These are phyloP conservation scores for Citrus mangshanensis DNA, from an alignment of 345 rosid species.

Conservation along the genomic window DNA sequence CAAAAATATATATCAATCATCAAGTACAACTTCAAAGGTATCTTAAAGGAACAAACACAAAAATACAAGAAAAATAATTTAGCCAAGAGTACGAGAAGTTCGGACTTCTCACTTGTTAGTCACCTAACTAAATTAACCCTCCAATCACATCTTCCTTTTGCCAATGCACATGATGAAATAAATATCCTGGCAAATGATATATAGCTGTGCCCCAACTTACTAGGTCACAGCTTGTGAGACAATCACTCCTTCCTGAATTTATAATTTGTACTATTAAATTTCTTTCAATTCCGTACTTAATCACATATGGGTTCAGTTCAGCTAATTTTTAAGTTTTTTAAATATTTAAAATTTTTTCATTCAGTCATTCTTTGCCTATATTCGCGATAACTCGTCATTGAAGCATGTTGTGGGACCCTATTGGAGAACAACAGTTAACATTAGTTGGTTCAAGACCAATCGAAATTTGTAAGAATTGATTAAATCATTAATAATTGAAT, in stretches of 20 bases:
- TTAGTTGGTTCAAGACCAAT: background rate
- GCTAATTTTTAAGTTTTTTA: background rate
- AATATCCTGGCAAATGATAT: background rate
- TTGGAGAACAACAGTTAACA: background rate
- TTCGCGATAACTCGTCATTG: conserved; percentile 1
- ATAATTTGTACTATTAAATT: background rate
- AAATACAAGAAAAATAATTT: background rate
- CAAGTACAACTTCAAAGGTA: background rate
- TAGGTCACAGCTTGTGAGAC: background rate
- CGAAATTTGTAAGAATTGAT: background rate
- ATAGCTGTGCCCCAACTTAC: background rate
- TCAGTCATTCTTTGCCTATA: background rate
- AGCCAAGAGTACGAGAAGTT: background rate
- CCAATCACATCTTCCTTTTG: background rate
- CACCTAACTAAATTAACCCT: background rate
- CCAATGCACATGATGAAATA: background rate
- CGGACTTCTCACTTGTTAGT: background rate
- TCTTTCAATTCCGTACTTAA: conserved; percentile 13
- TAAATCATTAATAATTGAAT: too few species aligned
- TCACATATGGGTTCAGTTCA: background rate
- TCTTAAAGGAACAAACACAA: background rate
- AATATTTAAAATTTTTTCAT: too few species aligned
- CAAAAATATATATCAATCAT: background rate
- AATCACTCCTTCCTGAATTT: background rate
- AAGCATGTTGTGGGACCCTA: background rate